phyloP scores from a whole-genome alignment of 768 basidiomycete species.

The Scleroderma citrinum region DNA sequence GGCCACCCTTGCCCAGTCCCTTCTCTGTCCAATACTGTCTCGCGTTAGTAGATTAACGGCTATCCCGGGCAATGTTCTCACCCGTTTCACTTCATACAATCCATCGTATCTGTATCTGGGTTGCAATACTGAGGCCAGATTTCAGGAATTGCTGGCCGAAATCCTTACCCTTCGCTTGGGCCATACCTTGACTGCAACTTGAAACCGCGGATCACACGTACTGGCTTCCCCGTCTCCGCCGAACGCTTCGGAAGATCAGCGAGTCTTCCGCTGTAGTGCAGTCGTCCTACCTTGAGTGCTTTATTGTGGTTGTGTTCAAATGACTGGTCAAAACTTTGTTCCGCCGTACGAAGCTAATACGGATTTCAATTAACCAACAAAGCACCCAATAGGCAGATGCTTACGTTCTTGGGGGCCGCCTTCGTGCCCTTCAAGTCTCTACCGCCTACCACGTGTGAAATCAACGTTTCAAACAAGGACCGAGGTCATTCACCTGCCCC shows the following conservation, averaged over 20 bases:
- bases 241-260: conserved; percentile 45
- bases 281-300: conserved; percentile 48
- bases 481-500: conserved; percentile 49
- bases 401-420: conserved; percentile 74
- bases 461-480: background rate
- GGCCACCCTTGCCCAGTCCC: conserved; percentile 64
- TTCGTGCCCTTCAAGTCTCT: conserved; percentile 85
- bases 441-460: conserved; percentile 47
- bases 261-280: background rate
- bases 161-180: conserved; percentile 64
- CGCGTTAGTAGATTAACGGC: background rate
- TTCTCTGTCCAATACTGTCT: conserved; percentile 66
- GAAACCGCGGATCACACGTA: conserved; percentile 84
- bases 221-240: conserved; percentile 72
- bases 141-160: background rate
- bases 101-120: conserved; percentile 87
- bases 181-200: conserved; percentile 60
- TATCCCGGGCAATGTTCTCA: conserved; percentile 15
- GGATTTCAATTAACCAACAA: background rate
- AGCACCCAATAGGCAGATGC: conserved; percentile 13
- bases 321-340: conserved; percentile 77
- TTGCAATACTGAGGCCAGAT: background rate
- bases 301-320: conserved; percentile 73
- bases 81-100: conserved; percentile 74
- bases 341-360: conserved; percentile 75